Evolutionary conservation across 2,329 filamentous ascomycete genomes (phyloP).

Genomic region (Aureobasidium vineae): DNA sequence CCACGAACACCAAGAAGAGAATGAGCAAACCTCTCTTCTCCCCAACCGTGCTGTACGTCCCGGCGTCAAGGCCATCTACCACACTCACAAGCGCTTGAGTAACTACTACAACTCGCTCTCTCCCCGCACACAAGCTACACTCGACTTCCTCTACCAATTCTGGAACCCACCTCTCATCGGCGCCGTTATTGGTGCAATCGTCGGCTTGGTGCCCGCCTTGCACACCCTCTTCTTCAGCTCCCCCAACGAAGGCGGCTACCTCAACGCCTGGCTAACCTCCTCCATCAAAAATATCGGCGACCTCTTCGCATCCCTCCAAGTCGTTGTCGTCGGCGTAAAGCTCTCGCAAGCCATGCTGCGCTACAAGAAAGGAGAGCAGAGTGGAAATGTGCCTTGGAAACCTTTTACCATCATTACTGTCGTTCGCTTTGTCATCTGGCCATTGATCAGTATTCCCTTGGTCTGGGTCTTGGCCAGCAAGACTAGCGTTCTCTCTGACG

Average conservation of each 20-base stretch:
- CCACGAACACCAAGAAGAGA: slow-evolving; percentile 33
- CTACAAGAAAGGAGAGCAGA: slow-evolving; percentile 46
- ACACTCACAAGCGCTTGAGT: slow-evolving; percentile 39
- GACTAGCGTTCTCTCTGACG: slow-evolving; percentile 53
- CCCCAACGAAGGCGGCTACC: slow-evolving; percentile 59
- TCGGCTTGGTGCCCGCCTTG: slow-evolving; percentile 60
- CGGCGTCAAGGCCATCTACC: slow-evolving; percentile 36
- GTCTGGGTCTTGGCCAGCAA: slow-evolving; percentile 56
- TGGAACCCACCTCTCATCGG: slow-evolving; percentile 63
- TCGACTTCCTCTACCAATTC: slow-evolving; percentile 51
- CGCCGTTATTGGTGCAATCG: slow-evolving; percentile 56
- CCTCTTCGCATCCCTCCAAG: slow-evolving; percentile 63
- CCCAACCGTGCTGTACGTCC: slow-evolving; percentile 40
- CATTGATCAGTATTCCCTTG: slow-evolving; percentile 49
- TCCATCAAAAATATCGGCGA: slow-evolving; percentile 61
- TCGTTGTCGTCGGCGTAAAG: slow-evolving; percentile 66
- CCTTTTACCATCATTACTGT: slow-evolving; percentile 54
- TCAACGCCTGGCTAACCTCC: slow-evolving; percentile 65
- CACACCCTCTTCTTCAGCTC: slow-evolving; percentile 62
- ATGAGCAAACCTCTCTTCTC: slow-evolving; percentile 55
- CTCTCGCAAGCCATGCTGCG: slow-evolving; percentile 55
- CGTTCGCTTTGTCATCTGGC: slow-evolving; percentile 62
- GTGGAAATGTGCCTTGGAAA: slow-evolving; percentile 49
- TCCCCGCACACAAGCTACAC: slow-evolving; percentile 40
- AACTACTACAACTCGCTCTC: slow-evolving; percentile 41